Evolutionary conservation across 148 eudicot species (phyloP), one percentile per base, ranked within the genome.

Genomic region (Hydrangea macrophylla): DNA sequence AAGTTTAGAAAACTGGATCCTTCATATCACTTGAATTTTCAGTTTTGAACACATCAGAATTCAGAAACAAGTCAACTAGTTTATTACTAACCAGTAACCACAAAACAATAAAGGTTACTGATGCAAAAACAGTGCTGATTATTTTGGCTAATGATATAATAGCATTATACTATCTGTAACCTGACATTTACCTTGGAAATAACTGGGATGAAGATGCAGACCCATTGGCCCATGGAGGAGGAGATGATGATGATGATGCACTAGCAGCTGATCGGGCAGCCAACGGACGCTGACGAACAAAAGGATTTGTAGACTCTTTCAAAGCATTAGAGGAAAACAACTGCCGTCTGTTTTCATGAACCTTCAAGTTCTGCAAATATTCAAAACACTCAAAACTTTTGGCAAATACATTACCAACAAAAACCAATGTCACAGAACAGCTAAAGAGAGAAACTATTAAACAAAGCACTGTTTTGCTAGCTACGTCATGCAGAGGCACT

Each of bases 201-300:
- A 78, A 54, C n/a, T 80, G 59, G 12, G 95, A 84, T 7, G 95
- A 86, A 28, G 83, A 71, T 51, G 84, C 77, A 62, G 88, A 68
- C 18, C 78, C 83, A 66, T 79, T 89, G 37, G 87, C 85, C 95
- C 95, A 89, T 17, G 88, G 90, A 76, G 84, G 86, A 51, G 88
- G 77, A 28, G 81, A 68, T 33, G 84, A 71, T 66, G 81, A 68
- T 33, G 84, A 71, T 66, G 86, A 64, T 31, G 68, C 78, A 60
- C 72, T 73, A 24, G 88, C 65, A 35, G 83, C 69, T 63, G 95
- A 66, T 74, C 67, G 84, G 67, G 77, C 23, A 50, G 87, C 82
- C 68, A 82, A 82, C 45, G 90, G 88, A 7, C 95, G 88, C 74
- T 89, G 95, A 31, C 95, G 90, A 45, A 86, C 82, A 67, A 86